phyloP scores from a whole-genome alignment of 192 early-diverging fungal genomes.

The Coemansia sp. region DNA sequence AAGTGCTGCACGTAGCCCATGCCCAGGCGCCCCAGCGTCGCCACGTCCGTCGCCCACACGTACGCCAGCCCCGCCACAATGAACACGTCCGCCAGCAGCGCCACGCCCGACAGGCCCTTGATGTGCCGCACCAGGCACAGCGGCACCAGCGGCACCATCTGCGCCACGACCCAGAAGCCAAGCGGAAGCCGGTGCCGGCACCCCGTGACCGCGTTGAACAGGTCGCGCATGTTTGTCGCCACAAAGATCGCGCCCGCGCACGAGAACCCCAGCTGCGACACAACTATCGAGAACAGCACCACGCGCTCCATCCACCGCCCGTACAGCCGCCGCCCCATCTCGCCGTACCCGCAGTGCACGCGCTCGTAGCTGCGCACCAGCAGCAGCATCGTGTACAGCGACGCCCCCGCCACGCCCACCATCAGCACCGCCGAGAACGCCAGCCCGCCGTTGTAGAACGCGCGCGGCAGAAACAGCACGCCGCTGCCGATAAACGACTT shows the following conservation, averaged over 20 bases:
- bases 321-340: constrained; percentile 61
- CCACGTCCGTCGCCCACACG: constrained; percentile 75
- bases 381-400: constrained; percentile 63
- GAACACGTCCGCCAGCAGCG: constrained; percentile 87
- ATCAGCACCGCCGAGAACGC: constrained; percentile 55
- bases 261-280: constrained; percentile 79
- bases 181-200: constrained; percentile 59
- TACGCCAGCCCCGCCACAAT: constrained; percentile 84
- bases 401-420: constrained; percentile 54
- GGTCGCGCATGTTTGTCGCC: constrained; percentile 74
- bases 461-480: constrained; percentile 66
- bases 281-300: constrained; percentile 64
- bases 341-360: constrained; percentile 59
- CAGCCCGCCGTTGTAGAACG: constrained; percentile 74
- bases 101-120: constrained; percentile 78
- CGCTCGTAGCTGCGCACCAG: constrained; percentile 59
- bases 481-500: constrained; percentile 81
- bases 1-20: constrained; percentile 59
- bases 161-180: constrained; percentile 72
- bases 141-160: constrained; percentile 70
- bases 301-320: constrained; percentile 57
- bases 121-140: constrained; percentile 88
- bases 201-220: constrained; percentile 64
- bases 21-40: constrained; percentile 59
- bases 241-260: constrained; percentile 87